Evolutionary conservation across 345 rosid genomes (phyloP).

Genomic region (Punica granatum): DNA sequence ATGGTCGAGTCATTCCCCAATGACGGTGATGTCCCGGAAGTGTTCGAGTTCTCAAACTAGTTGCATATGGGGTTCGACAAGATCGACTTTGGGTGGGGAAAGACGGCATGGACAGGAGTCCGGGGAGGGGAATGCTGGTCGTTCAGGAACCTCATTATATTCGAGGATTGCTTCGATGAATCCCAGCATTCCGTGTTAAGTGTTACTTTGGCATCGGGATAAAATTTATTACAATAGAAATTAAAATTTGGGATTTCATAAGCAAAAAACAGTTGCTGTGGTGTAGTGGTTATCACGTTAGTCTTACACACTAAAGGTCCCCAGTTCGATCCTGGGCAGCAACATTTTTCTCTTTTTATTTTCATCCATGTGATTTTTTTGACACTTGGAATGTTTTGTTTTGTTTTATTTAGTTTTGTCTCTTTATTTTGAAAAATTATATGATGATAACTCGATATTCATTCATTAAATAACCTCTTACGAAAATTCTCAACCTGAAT

Average conservation of each 20-base stretch:
- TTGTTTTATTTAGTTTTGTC: too few species aligned
- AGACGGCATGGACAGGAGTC: neutral
- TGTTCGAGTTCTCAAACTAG: constrained; percentile 6
- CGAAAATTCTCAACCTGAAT: too few species aligned
- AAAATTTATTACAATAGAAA: too few species aligned
- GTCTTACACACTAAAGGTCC: constrained; percentile 52
- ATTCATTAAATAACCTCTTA: too few species aligned
- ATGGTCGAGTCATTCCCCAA: neutral
- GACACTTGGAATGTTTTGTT: too few species aligned
- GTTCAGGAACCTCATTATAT: constrained; percentile 3
- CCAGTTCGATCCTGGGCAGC: constrained; percentile 56
- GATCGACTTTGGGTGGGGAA: neutral
- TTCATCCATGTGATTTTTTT: too few species aligned
- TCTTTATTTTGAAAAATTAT: too few species aligned
- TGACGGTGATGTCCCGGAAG: constrained; percentile 1
- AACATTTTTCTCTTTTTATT: constrained; percentile 11
- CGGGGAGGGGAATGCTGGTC: neutral
- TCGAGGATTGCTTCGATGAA: neutral
- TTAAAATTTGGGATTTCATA: neutral
- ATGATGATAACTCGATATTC: too few species aligned
- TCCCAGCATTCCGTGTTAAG: neutral
- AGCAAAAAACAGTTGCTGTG: constrained; percentile 21
- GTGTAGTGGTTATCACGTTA: constrained; percentile 56
- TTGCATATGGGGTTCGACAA: neutral
- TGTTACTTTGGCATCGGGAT: too few species aligned